Conservation (phyloP, 2,329 filamentous ascomycete species). For the Chalaropsis ovoidea region DNA sequence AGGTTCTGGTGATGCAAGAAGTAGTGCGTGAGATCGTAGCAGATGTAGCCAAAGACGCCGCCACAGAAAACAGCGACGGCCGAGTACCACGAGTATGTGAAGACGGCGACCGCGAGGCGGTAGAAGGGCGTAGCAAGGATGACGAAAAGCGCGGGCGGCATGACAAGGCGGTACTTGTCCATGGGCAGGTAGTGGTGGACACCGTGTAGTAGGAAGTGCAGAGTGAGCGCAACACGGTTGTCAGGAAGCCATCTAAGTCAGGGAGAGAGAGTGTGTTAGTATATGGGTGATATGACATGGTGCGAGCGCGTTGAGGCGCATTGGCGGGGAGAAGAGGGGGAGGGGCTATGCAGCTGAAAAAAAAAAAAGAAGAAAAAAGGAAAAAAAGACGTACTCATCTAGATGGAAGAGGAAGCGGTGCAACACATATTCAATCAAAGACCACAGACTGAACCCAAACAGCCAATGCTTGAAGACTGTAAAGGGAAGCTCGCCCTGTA, state of each 20-base stretch:
- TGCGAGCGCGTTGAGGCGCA: neutral
- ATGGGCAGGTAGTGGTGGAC: slow-evolving; percentile 99
- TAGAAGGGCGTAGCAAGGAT: slow-evolving; percentile 81
- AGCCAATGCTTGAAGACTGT: slow-evolving; percentile 51
- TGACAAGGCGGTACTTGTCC: slow-evolving; percentile 93
- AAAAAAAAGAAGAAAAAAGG: too few species aligned
- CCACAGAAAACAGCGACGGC: slow-evolving; percentile 73
- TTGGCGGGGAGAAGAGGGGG: neutral
- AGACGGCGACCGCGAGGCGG: slow-evolving; percentile 73
- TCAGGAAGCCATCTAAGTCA: slow-evolving; percentile 69
- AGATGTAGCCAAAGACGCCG: slow-evolving; percentile 88
- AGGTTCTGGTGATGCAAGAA: slow-evolving; percentile 94
- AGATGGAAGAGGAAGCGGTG: slow-evolving; percentile 92
- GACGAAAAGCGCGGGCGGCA: slow-evolving; percentile 85
- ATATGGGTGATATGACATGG: neutral
- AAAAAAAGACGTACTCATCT: slow-evolving; percentile 57
- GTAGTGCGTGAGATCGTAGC: slow-evolving; percentile 96
- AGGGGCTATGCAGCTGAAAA: neutral
- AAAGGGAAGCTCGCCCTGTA: slow-evolving; percentile 42
- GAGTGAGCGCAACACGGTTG: slow-evolving; percentile 73
- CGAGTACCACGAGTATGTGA: slow-evolving; percentile 76
- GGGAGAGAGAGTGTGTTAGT: slow-evolving; percentile 29
- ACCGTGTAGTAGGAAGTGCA: slow-evolving; percentile 90
- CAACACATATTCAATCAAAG: slow-evolving; percentile 75
- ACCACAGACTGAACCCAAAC: slow-evolving; percentile 71